These are phyloP conservation scores for Przewalskia tangutica DNA, from an alignment of 257 asterid species.

Conservation along the genomic window DNA sequence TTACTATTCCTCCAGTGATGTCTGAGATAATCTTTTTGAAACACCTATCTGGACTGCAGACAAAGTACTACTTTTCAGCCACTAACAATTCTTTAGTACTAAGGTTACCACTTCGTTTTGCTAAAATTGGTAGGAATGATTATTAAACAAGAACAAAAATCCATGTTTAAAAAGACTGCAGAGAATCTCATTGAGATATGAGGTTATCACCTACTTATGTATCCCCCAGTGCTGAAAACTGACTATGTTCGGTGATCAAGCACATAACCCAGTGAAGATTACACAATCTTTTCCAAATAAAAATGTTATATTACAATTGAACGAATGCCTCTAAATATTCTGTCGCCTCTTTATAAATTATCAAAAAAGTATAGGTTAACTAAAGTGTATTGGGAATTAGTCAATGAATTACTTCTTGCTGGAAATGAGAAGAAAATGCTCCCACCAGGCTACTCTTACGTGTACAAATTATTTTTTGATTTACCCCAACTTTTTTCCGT, in stretches of 20 bases:
- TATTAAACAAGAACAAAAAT: too few relatives aligned
- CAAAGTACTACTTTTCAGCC: neutral
- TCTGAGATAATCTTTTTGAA: too few relatives aligned
- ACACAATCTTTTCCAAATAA: too few relatives aligned
- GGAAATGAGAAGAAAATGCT: neutral
- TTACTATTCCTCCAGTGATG: too few relatives aligned
- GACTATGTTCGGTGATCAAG: neutral
- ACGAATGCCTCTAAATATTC: neutral
- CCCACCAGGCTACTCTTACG: neutral
- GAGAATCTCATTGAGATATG: neutral
- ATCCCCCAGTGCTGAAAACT: neutral
- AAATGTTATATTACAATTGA: neutral
- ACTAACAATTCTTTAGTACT: neutral
- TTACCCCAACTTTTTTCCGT: neutral
- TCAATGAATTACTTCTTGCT: neutral
- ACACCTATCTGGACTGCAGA: neutral
- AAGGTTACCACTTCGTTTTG: neutral
- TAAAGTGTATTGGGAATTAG: neutral
- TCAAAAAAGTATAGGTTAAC: neutral
- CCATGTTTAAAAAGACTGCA: neutral
- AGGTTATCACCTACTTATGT: neutral
- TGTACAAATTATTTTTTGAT: neutral
- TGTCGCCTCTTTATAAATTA: neutral
- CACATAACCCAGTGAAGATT: neutral
- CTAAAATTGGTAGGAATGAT: neutral